Conservation (phyloP, 2,329 filamentous ascomycete species). For the Arthrobotrys conoides region DNA sequence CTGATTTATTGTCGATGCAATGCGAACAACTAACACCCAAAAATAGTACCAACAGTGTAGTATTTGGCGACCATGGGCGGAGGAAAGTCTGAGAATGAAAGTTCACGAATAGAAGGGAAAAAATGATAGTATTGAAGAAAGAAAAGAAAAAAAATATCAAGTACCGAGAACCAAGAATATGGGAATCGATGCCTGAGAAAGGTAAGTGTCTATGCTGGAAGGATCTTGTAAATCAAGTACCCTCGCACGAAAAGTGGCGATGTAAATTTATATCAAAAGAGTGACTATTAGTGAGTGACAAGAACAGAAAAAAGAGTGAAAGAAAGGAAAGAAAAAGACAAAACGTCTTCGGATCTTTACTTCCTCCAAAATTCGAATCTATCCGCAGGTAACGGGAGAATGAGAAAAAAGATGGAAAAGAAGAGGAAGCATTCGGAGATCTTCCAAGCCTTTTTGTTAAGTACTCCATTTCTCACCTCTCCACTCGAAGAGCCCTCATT, state of each 20-base stretch:
- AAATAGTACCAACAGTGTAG: slow-evolving; percentile 48
- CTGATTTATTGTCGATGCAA: slow-evolving; percentile 34
- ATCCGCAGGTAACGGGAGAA: slow-evolving; percentile 52
- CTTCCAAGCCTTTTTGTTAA: slow-evolving; percentile 60
- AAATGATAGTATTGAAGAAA: slow-evolving; percentile 17
- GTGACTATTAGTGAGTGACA: slow-evolving; percentile 54
- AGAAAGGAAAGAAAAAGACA: slow-evolving; percentile 31
- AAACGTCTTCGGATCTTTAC: slow-evolving; percentile 33
- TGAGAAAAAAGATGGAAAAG: slow-evolving; percentile 28
- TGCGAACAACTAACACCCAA: slow-evolving; percentile 27
- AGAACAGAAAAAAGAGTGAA: slow-evolving; percentile 29
- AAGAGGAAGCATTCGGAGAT: slow-evolving; percentile 49
- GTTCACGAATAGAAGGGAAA: slow-evolving; percentile 22
- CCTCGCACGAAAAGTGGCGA: slow-evolving; percentile 15
- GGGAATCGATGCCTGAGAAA: slow-evolving; percentile 51
- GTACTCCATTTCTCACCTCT: slow-evolving; percentile 34
- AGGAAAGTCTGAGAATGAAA: slow-evolving; percentile 26
- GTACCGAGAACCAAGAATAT: slow-evolving; percentile 35
- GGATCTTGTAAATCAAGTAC: slow-evolving; percentile 28
- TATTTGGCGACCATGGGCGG: slow-evolving; percentile 38
- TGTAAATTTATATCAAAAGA: slow-evolving; percentile 55
- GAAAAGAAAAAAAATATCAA: slow-evolving; percentile 23
- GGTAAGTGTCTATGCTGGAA: slow-evolving; percentile 44
- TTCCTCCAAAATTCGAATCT: slow-evolving; percentile 57
- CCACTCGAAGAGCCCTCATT: slow-evolving; percentile 45